Conservation (phyloP, 176 grass and related monocot species). For the Luzula sylvatica region DNA sequence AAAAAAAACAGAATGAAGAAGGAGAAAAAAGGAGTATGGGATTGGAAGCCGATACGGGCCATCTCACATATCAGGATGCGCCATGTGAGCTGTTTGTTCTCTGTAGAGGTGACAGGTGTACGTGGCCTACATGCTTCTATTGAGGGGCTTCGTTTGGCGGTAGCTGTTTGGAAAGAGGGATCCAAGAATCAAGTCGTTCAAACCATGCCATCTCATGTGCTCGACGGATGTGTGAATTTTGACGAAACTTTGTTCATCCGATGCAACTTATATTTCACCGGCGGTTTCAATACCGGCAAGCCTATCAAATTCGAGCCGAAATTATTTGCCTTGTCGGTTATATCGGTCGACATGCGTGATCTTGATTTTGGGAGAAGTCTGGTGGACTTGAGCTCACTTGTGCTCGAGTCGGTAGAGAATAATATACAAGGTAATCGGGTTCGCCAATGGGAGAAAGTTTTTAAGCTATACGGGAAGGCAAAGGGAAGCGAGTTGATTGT, state of each 20-base stretch:
- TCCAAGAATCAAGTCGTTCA: constrained; percentile 40
- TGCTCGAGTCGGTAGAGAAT: constrained; percentile 52
- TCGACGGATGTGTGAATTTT: constrained; percentile 44
- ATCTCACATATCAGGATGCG: constrained; percentile 61
- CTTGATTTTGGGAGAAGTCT: constrained; percentile 28
- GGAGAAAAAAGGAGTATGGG: constrained; percentile 19
- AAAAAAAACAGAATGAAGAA: background rate
- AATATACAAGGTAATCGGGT: constrained; percentile 48
- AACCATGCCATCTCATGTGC: constrained; percentile 53
- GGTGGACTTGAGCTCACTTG: constrained; percentile 65
- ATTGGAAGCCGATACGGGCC: constrained; percentile 70
- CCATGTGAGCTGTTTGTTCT: constrained; percentile 57
- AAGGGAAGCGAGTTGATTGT: constrained; percentile 47
- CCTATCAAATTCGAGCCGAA: constrained; percentile 54
- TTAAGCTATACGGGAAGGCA: constrained; percentile 55
- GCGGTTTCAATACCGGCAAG: constrained; percentile 53
- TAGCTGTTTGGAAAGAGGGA: constrained; percentile 64
- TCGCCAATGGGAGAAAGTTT: constrained; percentile 38
- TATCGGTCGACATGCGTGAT: constrained; percentile 37
- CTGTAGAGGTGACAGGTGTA: constrained; percentile 40
- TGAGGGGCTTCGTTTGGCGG: constrained; percentile 57
- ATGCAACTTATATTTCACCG: constrained; percentile 61
- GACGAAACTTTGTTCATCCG: constrained; percentile 66
- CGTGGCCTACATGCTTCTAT: constrained; percentile 33
- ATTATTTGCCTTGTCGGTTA: constrained; percentile 42